Base-by-base conservation (phyloP, 441 rosid genomes). In the Pelargonium cotyledonis region DNA sequence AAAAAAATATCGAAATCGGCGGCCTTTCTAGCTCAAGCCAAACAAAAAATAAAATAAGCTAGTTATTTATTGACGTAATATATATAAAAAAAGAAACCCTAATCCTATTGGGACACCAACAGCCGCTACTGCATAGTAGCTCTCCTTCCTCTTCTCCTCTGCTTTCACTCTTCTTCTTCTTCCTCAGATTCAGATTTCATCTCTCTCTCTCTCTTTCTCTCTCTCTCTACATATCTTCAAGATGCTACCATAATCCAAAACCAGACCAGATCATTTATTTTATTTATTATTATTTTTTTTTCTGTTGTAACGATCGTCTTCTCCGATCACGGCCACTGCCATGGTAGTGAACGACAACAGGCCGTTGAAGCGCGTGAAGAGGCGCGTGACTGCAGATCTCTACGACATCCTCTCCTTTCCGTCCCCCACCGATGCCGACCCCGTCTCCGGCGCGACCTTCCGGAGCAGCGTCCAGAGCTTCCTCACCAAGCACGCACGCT, bases 371-470 rank as follows among this genome's bases (percentile, higher is more conserved):
- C 77, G 85, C 66, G 65, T 79, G 51, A 82, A 73, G 72, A 72
- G 83, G 38, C 72, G 85, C 53, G 72, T 82, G 68, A 79, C 81
- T 0, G 89, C 91, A 9, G 81, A 82, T 75, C 81, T 75, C 21
- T 67, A 77, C 77, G 82, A 81, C 62, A 79, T 85, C 66, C 70
- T 70, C 26, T 68, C 83, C 26, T 83, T 87, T 15, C 85, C 79
- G 61, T 5, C 69, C 29, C 57, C 43, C 16, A 75, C 23, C 21
- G 68, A 5, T 12, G 41, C n/a, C 55, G 53, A 29, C 29, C 23
- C 41, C 3, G 18, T 12, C 16, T n/a, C 58, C 71, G 72, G 67
- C 40, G 63, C 53, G 0, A 77, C 72, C 31, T 86, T 86, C 67
- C 80, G 83, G 35, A 69, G 71, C 3, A 64, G 58, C 26, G 70